Conservation (phyloP, 2,329 filamentous ascomycete species). For the Fusarium nelsonii region DNA sequence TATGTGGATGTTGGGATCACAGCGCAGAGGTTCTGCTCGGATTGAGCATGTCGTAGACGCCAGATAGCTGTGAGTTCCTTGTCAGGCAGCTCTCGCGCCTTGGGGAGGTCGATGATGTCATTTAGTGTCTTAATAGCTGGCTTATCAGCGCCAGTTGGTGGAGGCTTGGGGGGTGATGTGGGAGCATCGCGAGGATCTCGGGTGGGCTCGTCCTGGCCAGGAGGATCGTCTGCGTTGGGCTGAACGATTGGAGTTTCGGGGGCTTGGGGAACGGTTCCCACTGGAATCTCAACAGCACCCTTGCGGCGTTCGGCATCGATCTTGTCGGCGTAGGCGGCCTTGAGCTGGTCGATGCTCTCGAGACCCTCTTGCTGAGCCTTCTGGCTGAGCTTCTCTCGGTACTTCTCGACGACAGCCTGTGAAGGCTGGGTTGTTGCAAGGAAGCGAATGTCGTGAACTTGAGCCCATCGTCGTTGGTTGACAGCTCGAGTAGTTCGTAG, state of each 20-base stretch:
- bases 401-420: constrained; percentile 81
- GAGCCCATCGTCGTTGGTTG: constrained; percentile 85
- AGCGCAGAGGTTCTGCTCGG: constrained; percentile 84
- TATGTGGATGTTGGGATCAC: constrained; percentile 82
- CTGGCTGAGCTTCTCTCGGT: constrained; percentile 83
- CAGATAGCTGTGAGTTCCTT: constrained; percentile 90
- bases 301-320: constrained; percentile 79
- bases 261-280: constrained; percentile 52
- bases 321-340: constrained; percentile 85
- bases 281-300: constrained; percentile 65
- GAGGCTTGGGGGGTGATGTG: constrained; percentile 18
- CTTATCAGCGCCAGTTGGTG: constrained; percentile 42
- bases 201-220: constrained; percentile 37
- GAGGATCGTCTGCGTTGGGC: constrained; percentile 52
- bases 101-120: constrained; percentile 79
- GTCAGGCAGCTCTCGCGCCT: constrained; percentile 76
- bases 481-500: constrained; percentile 51
- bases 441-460: constrained; percentile 92
- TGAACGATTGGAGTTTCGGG: constrained; percentile 54
- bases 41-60: constrained; percentile 85
- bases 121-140: constrained; percentile 61
- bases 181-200: constrained; percentile 28
- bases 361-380: constrained; percentile 83
- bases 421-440: constrained; percentile 81
- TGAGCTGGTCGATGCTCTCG: constrained; percentile 79